These are phyloP conservation scores for Erodium chrysanthum DNA, from an alignment of 441 rosid species.

Conservation along the genomic window DNA sequence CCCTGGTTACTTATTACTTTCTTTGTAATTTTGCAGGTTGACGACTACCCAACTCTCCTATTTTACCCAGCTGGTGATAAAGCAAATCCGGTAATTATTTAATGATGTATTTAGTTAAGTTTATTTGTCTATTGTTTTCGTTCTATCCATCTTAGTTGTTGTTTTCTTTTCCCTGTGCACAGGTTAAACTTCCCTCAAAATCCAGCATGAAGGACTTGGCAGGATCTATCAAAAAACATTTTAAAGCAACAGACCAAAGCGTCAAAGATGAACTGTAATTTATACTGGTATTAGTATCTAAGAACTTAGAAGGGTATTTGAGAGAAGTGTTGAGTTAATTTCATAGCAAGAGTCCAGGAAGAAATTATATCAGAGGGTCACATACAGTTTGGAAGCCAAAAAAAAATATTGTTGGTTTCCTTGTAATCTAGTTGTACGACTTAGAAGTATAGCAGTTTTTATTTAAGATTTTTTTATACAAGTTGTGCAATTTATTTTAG, in stretches of 20 bases:
- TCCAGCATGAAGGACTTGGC: slow-evolving; percentile 56
- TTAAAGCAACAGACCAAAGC: slow-evolving; percentile 35
- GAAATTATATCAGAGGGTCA: background rate
- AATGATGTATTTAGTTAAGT: background rate
- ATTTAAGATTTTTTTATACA: too few relatives aligned
- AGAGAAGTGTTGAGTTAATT: background rate
- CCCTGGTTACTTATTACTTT: background rate
- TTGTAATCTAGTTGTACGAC: too few relatives aligned
- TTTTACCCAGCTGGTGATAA: slow-evolving; percentile 57
- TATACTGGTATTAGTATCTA: slow-evolving; percentile 7
- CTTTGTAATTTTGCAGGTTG: slow-evolving; percentile 38
- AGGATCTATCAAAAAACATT: slow-evolving; percentile 37
- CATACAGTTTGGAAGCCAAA: background rate
- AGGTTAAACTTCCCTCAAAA: slow-evolving; percentile 56
- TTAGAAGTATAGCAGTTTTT: too few relatives aligned
- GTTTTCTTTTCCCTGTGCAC: slow-evolving; percentile 16
- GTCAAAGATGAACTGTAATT: slow-evolving; percentile 69
- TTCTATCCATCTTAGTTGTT: slow-evolving; percentile 10
- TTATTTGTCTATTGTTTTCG: background rate
- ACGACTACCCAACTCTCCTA: slow-evolving; percentile 61
- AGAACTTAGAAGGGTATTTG: background rate
- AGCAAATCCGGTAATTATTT: slow-evolving; percentile 52
- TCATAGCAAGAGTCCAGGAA: background rate
- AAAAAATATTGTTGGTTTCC: background rate
- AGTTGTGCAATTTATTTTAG: too few relatives aligned